Conservation (phyloP, 2,329 filamentous ascomycete genomes). For the Drechmeria coniospora region DNA sequence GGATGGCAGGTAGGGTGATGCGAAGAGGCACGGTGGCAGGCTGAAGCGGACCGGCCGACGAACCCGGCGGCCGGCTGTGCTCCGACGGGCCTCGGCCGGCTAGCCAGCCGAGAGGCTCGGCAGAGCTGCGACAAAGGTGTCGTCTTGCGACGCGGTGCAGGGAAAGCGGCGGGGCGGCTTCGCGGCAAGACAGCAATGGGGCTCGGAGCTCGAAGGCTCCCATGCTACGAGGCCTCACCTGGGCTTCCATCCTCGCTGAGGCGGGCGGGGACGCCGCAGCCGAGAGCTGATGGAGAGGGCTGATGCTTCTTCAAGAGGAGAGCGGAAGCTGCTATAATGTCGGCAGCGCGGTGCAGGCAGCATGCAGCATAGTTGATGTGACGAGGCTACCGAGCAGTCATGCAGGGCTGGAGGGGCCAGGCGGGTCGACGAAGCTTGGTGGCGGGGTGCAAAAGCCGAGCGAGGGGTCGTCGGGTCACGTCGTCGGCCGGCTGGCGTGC, state of each 20-base stretch:
- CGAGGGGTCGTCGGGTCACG: no score
- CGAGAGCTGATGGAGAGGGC: constrained; percentile 2
- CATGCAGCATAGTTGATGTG: constrained; percentile 27
- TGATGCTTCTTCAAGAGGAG: constrained; percentile 4
- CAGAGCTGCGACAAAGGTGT: no score
- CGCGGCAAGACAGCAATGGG: background rate
- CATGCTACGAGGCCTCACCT: constrained; percentile 20
- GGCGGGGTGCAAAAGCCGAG: no score
- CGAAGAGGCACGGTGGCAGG: no score
- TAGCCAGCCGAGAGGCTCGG: no score
- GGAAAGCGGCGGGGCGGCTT: background rate
- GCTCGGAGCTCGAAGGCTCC: background rate
- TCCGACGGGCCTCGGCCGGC: no score
- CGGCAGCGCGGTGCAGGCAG: constrained; percentile 24
- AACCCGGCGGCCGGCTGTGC: no score
- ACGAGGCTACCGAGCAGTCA: constrained; percentile 26
- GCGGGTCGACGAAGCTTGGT: background rate
- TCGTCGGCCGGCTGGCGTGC: no score
- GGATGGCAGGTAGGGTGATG: background rate
- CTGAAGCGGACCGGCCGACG: no score
- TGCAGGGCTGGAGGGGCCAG: constrained; percentile 15
- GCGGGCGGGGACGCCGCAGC: constrained; percentile 4
- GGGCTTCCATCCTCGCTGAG: constrained; percentile 27
- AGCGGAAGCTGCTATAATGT: constrained; percentile 26
- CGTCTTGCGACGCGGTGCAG: no score